phyloP scores from a whole-genome alignment of 495 filamentous ascomycete genomes.

The Aspergillus olivimuriae region DNA sequence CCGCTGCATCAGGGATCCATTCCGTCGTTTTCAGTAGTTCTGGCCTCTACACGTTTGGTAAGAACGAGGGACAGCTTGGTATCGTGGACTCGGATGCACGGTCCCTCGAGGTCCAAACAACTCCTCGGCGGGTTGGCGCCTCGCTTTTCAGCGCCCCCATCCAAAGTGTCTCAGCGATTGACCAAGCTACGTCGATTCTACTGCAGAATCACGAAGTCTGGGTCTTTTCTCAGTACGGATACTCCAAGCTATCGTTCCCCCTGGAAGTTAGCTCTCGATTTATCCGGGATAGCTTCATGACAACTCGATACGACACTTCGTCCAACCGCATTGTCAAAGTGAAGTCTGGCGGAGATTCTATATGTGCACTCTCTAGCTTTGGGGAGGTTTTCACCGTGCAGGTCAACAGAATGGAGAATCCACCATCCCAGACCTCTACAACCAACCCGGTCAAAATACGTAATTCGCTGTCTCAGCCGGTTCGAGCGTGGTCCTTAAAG shows the following conservation, averaged over 20 bases:
- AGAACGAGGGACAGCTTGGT: slow-evolving; percentile 91
- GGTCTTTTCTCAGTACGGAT: slow-evolving; percentile 90
- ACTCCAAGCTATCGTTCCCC: slow-evolving; percentile 77
- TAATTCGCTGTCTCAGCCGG: slow-evolving; percentile 64
- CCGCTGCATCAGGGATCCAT: slow-evolving; percentile 86
- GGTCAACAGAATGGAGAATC: slow-evolving; percentile 58
- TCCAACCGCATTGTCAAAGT: slow-evolving; percentile 67
- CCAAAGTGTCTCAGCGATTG: slow-evolving; percentile 76
- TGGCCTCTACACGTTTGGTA: slow-evolving; percentile 89
- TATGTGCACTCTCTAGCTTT: slow-evolving; percentile 74
- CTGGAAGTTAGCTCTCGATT: slow-evolving; percentile 64
- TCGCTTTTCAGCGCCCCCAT: slow-evolving; percentile 77
- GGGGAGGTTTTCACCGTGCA: slow-evolving; percentile 83
- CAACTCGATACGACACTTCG: slow-evolving; percentile 59
- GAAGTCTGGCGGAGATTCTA: slow-evolving; percentile 77
- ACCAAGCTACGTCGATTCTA: slow-evolving; percentile 79
- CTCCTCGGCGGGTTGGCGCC: slow-evolving; percentile 79
- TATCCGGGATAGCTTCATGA: slow-evolving; percentile 57
- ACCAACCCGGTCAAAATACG: slow-evolving; percentile 85
- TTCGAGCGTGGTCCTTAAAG: slow-evolving; percentile 74
- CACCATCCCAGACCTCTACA: slow-evolving; percentile 60
- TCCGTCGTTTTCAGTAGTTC: slow-evolving; percentile 78
- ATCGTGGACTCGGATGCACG: slow-evolving; percentile 91
- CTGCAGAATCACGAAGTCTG: slow-evolving; percentile 84
- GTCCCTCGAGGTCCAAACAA: slow-evolving; percentile 73